Evolutionary conservation across 179 eudicot species (phyloP), one percentile per base, ranked within the genome.

Genomic region (Spergularia azorica): DNA sequence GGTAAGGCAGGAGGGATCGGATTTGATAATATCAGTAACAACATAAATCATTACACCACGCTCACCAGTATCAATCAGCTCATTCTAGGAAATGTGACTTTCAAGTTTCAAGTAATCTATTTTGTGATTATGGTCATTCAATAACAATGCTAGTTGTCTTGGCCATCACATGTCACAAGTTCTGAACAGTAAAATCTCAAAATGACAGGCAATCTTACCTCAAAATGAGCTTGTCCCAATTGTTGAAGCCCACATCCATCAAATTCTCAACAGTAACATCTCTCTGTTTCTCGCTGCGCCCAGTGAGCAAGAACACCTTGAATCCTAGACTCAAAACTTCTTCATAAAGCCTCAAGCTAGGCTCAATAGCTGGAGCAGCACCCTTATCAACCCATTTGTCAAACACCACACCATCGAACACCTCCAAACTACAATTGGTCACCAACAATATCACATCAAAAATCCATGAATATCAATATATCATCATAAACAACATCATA

Each of bases 321-420:
- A 91, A 87, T 26, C 98, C 97, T 71, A 91, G 73, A 41, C 78
- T 84, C 77, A 87, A 61, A 66, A 95, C 86, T 82, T 89, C 93
- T 46, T 91, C 89, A 74, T 95, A 95, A 41, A 95, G 92, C 87
- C 83, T 87, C 88, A 91, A 82, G 76, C 92, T 89, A 21, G 97
- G 41, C 50, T 83, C 81, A 50, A 95, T 81, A 10, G 89, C 89
- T 41, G 88, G 90, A 67, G 93, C 98, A 78, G 72, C 66, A 51
- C 82, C 98, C 78, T 85, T 85, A 17, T 86, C 91, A 52, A 91
- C 97, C 98, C 98, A 95, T 63, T 90, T 90, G 74, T 88, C 89
- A 70, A 95, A 95, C 82, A 82, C 88, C 77, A 58, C 76, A 55
- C 76, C 64, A 76, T 93, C 83, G 70, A 89, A 95, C 80, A 84